Evolutionary conservation across 257 asterid genomes (phyloP), one percentile per base, ranked within the genome.

Genomic region (Ilex asprella): DNA sequence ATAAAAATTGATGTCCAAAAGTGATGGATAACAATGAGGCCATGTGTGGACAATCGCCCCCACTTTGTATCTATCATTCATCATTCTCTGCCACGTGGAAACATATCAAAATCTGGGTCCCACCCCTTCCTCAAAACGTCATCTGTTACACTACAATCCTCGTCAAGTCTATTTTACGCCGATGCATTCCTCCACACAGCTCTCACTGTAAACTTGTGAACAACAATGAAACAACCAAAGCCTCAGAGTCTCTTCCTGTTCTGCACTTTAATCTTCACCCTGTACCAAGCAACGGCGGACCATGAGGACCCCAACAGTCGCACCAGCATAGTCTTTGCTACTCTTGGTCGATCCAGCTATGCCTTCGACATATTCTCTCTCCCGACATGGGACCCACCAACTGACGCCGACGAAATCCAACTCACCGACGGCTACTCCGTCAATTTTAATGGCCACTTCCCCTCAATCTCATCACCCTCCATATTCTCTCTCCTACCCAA

Each of bases 381-480:
- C 41, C 82, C 86, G 0, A 49, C 68, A 7, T 11, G 67, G 12
- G 62, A 56, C 31, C 60, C 70, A 16, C 62, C 81, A 5, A 50
- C 57, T 2, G 2, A 57, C 12, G 27, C 78, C 16, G 32, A 50
- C 13, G 92, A 91, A 63, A 57, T 64, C 30, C 94, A 82, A 14
- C 82, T 88, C 53, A 84, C 98, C 12, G 96, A 88, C 49, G 95
- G 95, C 61, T 67, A 59, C 5, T 86, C 94, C 75, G 83, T 91
- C 66, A 88, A 91, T 67, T 91, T 66, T 67, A 91, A 91, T 67
- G 98, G 98, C 54, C 67, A 79, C 29, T 88, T 91, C 59, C 89
- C 90, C 2, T 59, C 84, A 0, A 2, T 81, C 9, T 53, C 75
- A 13, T 82, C 91, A 2, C 67, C 74, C 64, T 70, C 86, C 64